Percentiles rank a stretch among this genome's conserved stretches.
Conservation (phyloP, 768 basidiomycete genomes). For the Lactarius psammicola region DNA sequence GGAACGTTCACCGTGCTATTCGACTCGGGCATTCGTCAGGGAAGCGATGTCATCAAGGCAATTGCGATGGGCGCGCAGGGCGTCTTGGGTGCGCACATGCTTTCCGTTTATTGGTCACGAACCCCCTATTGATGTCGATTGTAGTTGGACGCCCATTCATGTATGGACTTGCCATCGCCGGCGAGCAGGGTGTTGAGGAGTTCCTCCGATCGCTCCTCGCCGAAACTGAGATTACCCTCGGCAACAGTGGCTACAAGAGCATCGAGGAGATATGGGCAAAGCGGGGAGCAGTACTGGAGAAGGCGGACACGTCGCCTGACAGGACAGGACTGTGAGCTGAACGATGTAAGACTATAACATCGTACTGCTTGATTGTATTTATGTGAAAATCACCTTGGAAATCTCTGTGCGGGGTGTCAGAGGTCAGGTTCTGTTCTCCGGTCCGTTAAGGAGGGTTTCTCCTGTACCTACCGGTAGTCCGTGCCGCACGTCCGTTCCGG, state of each 20-base stretch:
- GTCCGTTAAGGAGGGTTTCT: too few relatives aligned
- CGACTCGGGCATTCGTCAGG: constrained; percentile 80
- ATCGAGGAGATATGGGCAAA: constrained; percentile 62
- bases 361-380: background rate
- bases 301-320: constrained; percentile 35
- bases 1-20: constrained; percentile 71
- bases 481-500: background rate
- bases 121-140: background rate
- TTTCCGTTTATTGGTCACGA: background rate
- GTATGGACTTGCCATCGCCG: constrained; percentile 68
- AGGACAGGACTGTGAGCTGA: constrained; percentile 8
- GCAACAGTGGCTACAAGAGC: constrained; percentile 56
- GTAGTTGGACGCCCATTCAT: constrained; percentile 73
- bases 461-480: constrained; percentile 3
- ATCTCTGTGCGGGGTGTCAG: too few relatives aligned
- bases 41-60: constrained; percentile 81
- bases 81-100: constrained; percentile 58
- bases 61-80: constrained; percentile 83
- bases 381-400: too few relatives aligned
- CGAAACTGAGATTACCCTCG: constrained; percentile 65
- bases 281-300: constrained; percentile 49
- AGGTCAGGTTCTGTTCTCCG: too few relatives aligned
- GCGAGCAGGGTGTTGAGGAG: constrained; percentile 73
- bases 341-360: background rate
- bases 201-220: constrained; percentile 65